Base-by-base conservation (phyloP, 305 asterid species). In the Fraxinus angustifolia region DNA sequence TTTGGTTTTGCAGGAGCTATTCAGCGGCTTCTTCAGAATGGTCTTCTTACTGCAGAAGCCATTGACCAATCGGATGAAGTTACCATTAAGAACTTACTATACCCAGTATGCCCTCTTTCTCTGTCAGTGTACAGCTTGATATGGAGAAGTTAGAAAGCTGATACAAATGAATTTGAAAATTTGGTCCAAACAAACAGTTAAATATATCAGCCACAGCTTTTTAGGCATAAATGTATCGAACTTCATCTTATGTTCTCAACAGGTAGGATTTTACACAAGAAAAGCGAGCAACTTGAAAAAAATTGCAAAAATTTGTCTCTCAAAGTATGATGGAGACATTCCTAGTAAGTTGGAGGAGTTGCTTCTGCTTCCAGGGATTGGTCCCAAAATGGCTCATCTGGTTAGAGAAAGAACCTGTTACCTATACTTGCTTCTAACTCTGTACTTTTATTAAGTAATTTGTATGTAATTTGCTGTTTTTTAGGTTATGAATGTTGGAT, bases 301-400 rank as follows among this genome's bases (percentile, higher is more conserved):
- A 82, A 84, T 96, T 19, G 98, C 97, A 17, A 92, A 87, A 71
- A 92, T 96, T 70, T 96, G 98, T 80, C 93, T 92, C 74, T 71
- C 85, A 8, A 90, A 87, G 82, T 94, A 93, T 72, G 87, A 76
- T 62, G 99, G 98, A 45, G 99, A 96, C 83, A 94, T 96, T 82
- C 99, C 99, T 17, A 88, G 93, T 80, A 91, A 97, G 8, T 62
- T 96, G 82, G 94, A 93, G 73, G 97, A 86, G 84, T 86, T 96
- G 88, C 97, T 96, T 71, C 87, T 78, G 82, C 99, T 96, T 83
- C 99, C 99, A 0, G 99, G 99, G 73, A 94, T 96, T 33, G 99
- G 99, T 79, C 99, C 99, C 40, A 96, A 96, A 91, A 96, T 96
- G 98, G 99, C 99, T 86, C 99, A 96, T 89, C 89, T 96, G 88